phyloP scores from a whole-genome alignment of 1,139 yeast species.

The Magnusiomyces ingens region DNA sequence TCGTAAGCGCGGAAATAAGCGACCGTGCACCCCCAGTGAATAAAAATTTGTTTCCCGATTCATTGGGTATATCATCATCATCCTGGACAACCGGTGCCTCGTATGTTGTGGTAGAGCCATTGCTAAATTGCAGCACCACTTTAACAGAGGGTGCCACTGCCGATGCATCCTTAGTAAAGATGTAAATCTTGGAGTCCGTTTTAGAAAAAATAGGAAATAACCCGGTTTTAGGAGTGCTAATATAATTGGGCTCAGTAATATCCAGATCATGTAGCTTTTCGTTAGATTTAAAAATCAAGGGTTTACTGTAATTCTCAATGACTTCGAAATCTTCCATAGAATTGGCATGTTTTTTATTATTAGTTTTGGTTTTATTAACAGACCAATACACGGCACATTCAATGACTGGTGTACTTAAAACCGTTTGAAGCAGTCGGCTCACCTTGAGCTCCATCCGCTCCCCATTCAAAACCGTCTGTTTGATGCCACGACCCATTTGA shows the following conservation, averaged over 20 bases:
- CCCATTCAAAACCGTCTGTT: slow-evolving; percentile 6
- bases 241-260: no score
- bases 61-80: not conserved
- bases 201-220: slow-evolving; percentile 5
- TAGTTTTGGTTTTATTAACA: no score
- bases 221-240: slow-evolving; percentile 5
- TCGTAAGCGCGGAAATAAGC: not conserved
- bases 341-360: no score
- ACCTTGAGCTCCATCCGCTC: slow-evolving; percentile 13
- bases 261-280: no score
- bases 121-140: not conserved
- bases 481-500: slow-evolving; percentile 9
- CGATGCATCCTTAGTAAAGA: slow-evolving; percentile 4
- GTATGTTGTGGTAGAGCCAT: not conserved
- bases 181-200: slow-evolving; percentile 6
- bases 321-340: no score
- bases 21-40: slow-evolving; percentile 8
- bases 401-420: no score
- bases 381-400: no score
- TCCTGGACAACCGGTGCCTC: slow-evolving; percentile 1
- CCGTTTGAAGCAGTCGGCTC: slow-evolving; percentile 5
- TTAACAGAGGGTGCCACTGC: slow-evolving; percentile 7
- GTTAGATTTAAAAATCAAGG: no score
- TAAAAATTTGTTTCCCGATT: not conserved
- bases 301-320: no score